phyloP scores from a whole-genome alignment of 2,329 filamentous ascomycete species.

The Colletotrichum coccodes region DNA sequence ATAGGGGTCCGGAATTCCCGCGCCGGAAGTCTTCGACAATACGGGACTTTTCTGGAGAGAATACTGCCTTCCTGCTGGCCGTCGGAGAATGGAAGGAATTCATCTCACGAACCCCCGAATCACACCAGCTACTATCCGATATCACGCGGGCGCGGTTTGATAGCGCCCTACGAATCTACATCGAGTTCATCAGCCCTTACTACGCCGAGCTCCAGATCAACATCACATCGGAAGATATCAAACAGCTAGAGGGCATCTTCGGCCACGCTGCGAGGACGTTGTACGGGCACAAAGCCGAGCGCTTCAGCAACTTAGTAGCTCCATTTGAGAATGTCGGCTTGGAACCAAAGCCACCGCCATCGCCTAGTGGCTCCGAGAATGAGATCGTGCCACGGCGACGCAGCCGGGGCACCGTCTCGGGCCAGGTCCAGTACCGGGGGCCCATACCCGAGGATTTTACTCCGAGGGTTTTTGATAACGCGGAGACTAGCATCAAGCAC shows the following conservation, averaged over 20 bases:
- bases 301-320: slow-evolving; percentile 51
- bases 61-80: slow-evolving; percentile 72
- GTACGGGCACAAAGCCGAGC: slow-evolving; percentile 46
- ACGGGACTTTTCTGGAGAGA: slow-evolving; percentile 76
- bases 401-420: too few relatives aligned
- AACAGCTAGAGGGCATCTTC: slow-evolving; percentile 66
- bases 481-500: slow-evolving; percentile 65
- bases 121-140: slow-evolving; percentile 37
- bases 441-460: slow-evolving; percentile 55
- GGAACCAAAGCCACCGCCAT: background rate
- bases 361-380: too few relatives aligned
- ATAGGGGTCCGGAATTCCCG: slow-evolving; percentile 66
- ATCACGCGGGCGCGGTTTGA: slow-evolving; percentile 64
- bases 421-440: slow-evolving; percentile 30
- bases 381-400: too few relatives aligned
- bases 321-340: slow-evolving; percentile 49
- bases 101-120: slow-evolving; percentile 35
- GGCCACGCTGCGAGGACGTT: slow-evolving; percentile 60
- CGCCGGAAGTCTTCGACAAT: slow-evolving; percentile 73
- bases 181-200: slow-evolving; percentile 66
- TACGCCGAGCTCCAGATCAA: slow-evolving; percentile 76
- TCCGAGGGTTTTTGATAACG: slow-evolving; percentile 61
- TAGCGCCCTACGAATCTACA: slow-evolving; percentile 69
- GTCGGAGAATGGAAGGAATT: slow-evolving; percentile 66
- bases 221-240: slow-evolving; percentile 66